Base-by-base conservation (phyloP, 2,329 filamentous ascomycete genomes). In the Rosellinia necatrix region DNA sequence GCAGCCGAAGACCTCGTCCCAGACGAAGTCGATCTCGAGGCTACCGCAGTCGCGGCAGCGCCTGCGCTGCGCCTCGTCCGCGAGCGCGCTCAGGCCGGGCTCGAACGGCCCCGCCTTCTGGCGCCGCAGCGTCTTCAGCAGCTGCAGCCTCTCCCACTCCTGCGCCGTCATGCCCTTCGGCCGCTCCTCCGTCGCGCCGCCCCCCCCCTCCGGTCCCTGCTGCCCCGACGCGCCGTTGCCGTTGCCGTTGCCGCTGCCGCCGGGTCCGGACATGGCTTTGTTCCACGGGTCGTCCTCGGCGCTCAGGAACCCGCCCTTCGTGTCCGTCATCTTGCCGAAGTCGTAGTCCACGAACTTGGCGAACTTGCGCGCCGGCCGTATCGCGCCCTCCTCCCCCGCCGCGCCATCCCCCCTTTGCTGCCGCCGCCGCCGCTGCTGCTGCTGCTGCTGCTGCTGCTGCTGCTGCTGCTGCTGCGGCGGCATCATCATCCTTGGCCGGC, bases 321-420 rank as follows among this genome's bases (percentile, higher is more conserved):
- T 97, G 72, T 99, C 94, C 6, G 89, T 96, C 92, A 99, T 97
- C 75, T 93, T 89, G 70, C 90, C 93, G 75, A 99, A 94, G 73
- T 99, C 94, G 76, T 97, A 97, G 70, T 99, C 94, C 68, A 99
- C 92, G 71, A 89, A 97, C 72, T 94, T 93, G 58, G 90, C 86
- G 65, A 97, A 97, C 69, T 96, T 97, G 68, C 87, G 84, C 42
- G 91, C 90, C 0, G 93, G 88, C 52, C 86, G 86, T 46, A 96
- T 86, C 4, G 76, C 71, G 41, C 70, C 70, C 0, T 69, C 63
- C 6, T 65, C 63, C 6, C 65, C 62, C 9, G 53, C 61, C 6
- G n/a, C n/a, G n/a, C 17, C 27, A 3, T 27, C 69, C 70, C 2
- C 67, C 62, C 6, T 65, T 64, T 9, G 63, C 61, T 19, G n/a